Evolutionary conservation across 2,329 filamentous ascomycete genomes (phyloP).

Genomic region (Seiridium cupressi): DNA sequence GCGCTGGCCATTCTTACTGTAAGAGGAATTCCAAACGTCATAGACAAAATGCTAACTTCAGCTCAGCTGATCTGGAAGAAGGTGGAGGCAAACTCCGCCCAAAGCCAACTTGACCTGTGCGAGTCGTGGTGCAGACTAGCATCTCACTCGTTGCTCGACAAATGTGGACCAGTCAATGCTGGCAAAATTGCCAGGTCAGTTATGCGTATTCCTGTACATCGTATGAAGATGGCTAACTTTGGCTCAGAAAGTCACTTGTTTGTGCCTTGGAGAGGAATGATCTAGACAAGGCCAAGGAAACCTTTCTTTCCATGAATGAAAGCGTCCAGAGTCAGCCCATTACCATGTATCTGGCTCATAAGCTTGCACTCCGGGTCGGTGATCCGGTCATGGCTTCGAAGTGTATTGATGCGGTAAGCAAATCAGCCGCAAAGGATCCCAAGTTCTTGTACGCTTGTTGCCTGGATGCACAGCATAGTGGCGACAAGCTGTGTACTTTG

Average conservation of each 20-base stretch:
- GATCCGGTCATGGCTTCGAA: constrained; percentile 59
- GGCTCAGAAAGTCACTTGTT: constrained; percentile 67
- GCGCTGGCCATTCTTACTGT: constrained; percentile 69
- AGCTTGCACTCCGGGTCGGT: constrained; percentile 59
- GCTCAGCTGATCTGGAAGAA: constrained; percentile 79
- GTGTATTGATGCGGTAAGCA: constrained; percentile 61
- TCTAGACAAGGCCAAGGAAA: constrained; percentile 48
- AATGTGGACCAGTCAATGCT: constrained; percentile 63
- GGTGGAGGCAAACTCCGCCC: constrained; percentile 57
- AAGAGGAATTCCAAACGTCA: constrained; percentile 20
- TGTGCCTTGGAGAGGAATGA: constrained; percentile 64
- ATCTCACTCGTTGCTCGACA: constrained; percentile 64
- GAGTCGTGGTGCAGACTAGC: constrained; percentile 72
- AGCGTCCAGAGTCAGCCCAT: constrained; percentile 57
- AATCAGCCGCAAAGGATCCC: constrained; percentile 48
- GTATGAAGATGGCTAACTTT: constrained; percentile 16
- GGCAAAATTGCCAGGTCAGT: constrained; percentile 65
- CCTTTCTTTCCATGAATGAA: constrained; percentile 60
- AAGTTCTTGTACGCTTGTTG: constrained; percentile 78
- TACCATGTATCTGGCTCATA: constrained; percentile 75
- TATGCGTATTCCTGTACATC: constrained; percentile 8
- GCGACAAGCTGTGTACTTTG: constrained; percentile 60
- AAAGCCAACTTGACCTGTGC: constrained; percentile 51
- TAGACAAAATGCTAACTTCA: constrained; percentile 3
- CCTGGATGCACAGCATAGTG: constrained; percentile 68